Evolutionary conservation across 345 rosid species (phyloP), one percentile per base, ranked within the genome.

Genomic region (Corchorus capsularis): DNA sequence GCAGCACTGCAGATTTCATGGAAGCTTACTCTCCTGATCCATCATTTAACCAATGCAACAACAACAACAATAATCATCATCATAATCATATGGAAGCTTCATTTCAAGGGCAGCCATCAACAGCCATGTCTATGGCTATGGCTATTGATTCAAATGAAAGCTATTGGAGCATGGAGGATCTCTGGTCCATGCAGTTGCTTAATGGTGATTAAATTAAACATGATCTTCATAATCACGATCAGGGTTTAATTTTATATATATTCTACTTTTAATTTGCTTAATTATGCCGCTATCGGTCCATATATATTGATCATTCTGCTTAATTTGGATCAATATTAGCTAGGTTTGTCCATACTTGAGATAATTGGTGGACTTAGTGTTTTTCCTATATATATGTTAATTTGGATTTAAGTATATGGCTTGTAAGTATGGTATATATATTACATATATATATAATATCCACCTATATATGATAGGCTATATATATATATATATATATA

Each of bases 131-230:
- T 2, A 17, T 74, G 52, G 10, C 74, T 8, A 5, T 70, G 8
- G 67, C 82, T 20, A 81, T 80, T 52, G 90, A 91, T 37, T 63
- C 92, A 0, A 86, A 68, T 63, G 97, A 90, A 16, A 83, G 63
- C 73, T 91, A 85, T 79, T 94, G 98, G 98, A 89, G 81, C 87
- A 83, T 90, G 83, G 98, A 93, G 78, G 92, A 94, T 75, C 74
- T 93, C 52, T 93, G 97, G 97, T 89, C 96, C 67, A 84, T 91
- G 87, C 92, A 93, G 17, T 63, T 91, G 60, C 87, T 89, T 50
- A 89, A 84, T 60, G 60, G 69, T n/a, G 77, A 74, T 6, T 63
- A 74, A 63, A 63, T 11, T 62, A 74, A 63, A 62, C 17, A 20
- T 34, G 35, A 35, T 39, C 43, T 39, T 39, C 5, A 39, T 39